A percentile compares a stretch with the other conserved stretches of the same genome.
Conservation (phyloP, 768 basidiomycete species). For the Tricholomella constricta region DNA sequence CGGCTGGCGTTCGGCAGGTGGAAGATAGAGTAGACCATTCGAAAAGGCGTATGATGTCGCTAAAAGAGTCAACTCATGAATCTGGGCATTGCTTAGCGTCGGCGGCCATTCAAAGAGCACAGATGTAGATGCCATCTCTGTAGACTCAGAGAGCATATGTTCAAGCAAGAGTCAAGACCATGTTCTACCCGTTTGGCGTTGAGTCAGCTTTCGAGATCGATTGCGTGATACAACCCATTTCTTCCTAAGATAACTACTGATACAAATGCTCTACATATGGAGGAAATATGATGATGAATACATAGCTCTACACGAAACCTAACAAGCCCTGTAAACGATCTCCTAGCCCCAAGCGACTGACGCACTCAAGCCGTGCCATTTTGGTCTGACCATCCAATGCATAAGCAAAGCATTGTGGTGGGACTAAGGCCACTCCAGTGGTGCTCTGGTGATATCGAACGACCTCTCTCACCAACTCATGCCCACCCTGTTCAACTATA, state of each 20-base stretch:
- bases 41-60: constrained; percentile 86
- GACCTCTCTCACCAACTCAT: constrained; percentile 52
- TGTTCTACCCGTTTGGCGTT: background rate
- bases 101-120: constrained; percentile 77
- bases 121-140: constrained; percentile 33
- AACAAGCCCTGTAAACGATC: constrained; percentile 17
- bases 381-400: constrained; percentile 1
- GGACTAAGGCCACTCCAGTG: constrained; percentile 9
- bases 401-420: constrained; percentile 15
- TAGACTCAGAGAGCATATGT: background rate
- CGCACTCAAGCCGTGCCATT: constrained; percentile 11
- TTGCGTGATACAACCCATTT: constrained; percentile 16
- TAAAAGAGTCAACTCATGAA: constrained; percentile 57
- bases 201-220: constrained; percentile 16
- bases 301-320: background rate
- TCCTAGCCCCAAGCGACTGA: constrained; percentile 14
- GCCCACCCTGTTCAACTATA: constrained; percentile 51
- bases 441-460: constrained; percentile 47
- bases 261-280: constrained; percentile 4
- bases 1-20: constrained; percentile 50
- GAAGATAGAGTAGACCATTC: constrained; percentile 83
- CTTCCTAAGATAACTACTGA: background rate
- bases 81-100: constrained; percentile 54
- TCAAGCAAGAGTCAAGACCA: background rate
- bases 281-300: constrained; percentile 2